phyloP scores from a whole-genome alignment of 2,329 filamentous ascomycete genomes.

The Ophidiomyces ophidiicola region DNA sequence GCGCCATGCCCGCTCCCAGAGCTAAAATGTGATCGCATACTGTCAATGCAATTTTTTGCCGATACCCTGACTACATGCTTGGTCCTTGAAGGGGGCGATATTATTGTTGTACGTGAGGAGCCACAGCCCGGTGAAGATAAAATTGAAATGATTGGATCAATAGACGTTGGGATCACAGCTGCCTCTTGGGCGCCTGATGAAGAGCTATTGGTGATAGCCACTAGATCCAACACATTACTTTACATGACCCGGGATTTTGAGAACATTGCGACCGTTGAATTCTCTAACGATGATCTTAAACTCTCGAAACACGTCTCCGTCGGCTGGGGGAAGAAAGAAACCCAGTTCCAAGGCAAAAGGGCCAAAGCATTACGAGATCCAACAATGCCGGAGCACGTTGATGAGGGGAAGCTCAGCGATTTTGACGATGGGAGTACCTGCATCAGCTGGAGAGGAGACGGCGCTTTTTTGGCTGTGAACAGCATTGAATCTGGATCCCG shows the following conservation, averaged over 20 bases:
- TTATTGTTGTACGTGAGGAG: conserved; percentile 69
- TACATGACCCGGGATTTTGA: conserved; percentile 93
- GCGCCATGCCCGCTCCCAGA: conserved; percentile 68
- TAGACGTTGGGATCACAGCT: conserved; percentile 80
- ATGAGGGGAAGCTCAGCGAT: conserved; percentile 63
- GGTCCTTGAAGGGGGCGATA: conserved; percentile 80
- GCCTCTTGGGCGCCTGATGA: conserved; percentile 93
- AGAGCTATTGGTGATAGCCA: conserved; percentile 73
- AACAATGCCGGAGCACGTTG: conserved; percentile 84
- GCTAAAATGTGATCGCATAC: conserved; percentile 59
- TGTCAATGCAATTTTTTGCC: conserved; percentile 73
- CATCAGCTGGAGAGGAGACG: conserved; percentile 91
- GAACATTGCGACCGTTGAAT: conserved; percentile 59
- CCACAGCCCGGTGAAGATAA: conserved; percentile 55
- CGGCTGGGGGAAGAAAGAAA: conserved; percentile 96
- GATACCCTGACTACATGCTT: conserved; percentile 68
- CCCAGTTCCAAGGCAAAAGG: conserved; percentile 87
- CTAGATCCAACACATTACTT: conserved; percentile 63
- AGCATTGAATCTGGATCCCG: conserved; percentile 56
- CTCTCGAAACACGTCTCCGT: conserved; percentile 91
- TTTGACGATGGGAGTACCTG: conserved; percentile 59
- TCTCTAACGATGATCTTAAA: conserved; percentile 65
- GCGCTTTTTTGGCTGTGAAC: conserved; percentile 79
- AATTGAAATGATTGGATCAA: conserved; percentile 89
- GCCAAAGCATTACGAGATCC: conserved; percentile 80